These are phyloP conservation scores for Aquilaria agallochum DNA, from an alignment of 441 rosid species.

Conservation along the genomic window DNA sequence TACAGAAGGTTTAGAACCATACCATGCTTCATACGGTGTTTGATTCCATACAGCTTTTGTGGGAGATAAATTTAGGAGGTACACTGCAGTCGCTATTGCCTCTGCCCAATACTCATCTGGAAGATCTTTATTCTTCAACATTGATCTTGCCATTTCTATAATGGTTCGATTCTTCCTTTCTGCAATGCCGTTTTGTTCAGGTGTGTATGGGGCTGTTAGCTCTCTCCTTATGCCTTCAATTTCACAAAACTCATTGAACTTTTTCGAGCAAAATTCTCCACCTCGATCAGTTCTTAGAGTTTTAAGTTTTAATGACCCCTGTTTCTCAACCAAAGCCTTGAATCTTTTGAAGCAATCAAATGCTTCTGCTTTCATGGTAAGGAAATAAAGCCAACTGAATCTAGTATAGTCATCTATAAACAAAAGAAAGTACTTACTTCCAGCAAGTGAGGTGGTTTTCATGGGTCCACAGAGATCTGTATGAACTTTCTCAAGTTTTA, in stretches of 20 bases:
- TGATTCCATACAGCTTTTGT: neutral
- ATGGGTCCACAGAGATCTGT: neutral
- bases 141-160: neutral
- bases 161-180: neutral
- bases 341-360: too few relatives aligned
- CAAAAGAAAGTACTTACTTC: neutral
- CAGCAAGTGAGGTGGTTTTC: neutral
- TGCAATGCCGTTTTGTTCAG: conserved; percentile 1
- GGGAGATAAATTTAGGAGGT: conserved; percentile 1
- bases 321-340: neutral
- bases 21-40: too few relatives aligned
- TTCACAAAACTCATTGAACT: conserved; percentile 6
- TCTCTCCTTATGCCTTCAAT: too few relatives aligned
- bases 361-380: too few relatives aligned
- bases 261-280: neutral
- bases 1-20: too few relatives aligned
- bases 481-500: neutral
- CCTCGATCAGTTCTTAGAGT: neutral
- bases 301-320: neutral
- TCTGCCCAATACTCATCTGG: conserved; percentile 1
- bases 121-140: neutral
- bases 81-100: neutral
- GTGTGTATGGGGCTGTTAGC: neutral
- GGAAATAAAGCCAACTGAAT: neutral
- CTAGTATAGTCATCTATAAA: conserved; percentile 6